Evolutionary conservation across 202 grass and related monocot genomes (phyloP).

Genomic region (Alloteropsis angusta): DNA sequence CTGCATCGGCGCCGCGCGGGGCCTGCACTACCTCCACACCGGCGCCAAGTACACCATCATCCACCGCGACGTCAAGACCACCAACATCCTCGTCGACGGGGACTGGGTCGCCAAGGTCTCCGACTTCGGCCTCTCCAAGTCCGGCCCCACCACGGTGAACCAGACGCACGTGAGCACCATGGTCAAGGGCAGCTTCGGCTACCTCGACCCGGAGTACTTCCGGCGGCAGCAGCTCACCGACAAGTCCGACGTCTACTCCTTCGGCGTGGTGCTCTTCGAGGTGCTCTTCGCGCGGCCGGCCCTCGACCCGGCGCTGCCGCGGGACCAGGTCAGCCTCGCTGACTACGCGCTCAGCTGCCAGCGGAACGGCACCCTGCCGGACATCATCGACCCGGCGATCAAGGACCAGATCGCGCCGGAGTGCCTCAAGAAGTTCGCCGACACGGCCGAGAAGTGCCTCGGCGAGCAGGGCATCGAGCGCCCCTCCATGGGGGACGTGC

Average conservation of each 20-base stretch:
- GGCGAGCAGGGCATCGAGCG: slow-evolving; percentile 53
- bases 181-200: slow-evolving; percentile 96
- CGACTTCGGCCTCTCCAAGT: slow-evolving; percentile 90
- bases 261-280: slow-evolving; percentile 90
- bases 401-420: slow-evolving; percentile 65
- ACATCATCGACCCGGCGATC: slow-evolving; percentile 52
- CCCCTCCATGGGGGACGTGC: slow-evolving; percentile 77
- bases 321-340: slow-evolving; percentile 62
- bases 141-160: slow-evolving; percentile 59
- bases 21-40: slow-evolving; percentile 89
- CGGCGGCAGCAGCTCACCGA: slow-evolving; percentile 85
- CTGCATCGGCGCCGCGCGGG: slow-evolving; percentile 74
- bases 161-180: slow-evolving; percentile 87
- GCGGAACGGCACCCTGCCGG: slow-evolving; percentile 32
- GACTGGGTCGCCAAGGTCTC: slow-evolving; percentile 92
- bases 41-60: slow-evolving; percentile 94
- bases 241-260: slow-evolving; percentile 92
- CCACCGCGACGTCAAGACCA: slow-evolving; percentile 95
- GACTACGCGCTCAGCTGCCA: slow-evolving; percentile 62
- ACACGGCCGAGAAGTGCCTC: slow-evolving; percentile 72
- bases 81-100: slow-evolving; percentile 87
- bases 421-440: slow-evolving; percentile 68
- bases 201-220: slow-evolving; percentile 95
- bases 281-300: slow-evolving; percentile 64
- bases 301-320: slow-evolving; percentile 44